Evolutionary conservation across 768 basidiomycete species (phyloP), one percentile per base, ranked within the genome.

Genomic region (Stropharia rugosoannulata): DNA sequence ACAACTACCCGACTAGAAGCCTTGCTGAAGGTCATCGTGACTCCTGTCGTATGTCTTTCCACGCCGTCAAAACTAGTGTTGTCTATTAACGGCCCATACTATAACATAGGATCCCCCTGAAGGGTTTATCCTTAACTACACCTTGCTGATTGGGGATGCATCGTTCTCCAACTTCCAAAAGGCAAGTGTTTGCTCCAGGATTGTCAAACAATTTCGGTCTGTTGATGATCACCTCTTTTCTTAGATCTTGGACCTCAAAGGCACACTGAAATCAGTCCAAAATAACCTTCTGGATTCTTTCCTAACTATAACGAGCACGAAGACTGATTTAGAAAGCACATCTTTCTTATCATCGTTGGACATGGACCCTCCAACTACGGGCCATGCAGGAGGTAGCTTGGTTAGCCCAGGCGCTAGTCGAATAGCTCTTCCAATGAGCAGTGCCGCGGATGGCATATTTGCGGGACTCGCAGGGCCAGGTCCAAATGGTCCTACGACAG

Each of bases 121-220:
- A 68, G 93, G 90, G 2, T 98, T 99, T 66, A 92, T 98, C 58
- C 79, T 95, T 53, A 98, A 98, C 66, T 99, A 98, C 66, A 95
- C 93, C 7, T 80, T 98, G 22, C 80, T 98, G 54, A 91, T 99
- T 59, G 93, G 93, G 19, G 96, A 98, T 71, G 87, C 90, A 5
- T 95, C 95, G 2, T 95, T 95, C 71, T 89, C 89, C 29, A 98
- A 98, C 72, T 99, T 99, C 77, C 97, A 98, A 76, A 99, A 99
- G 85, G 94, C 89, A 35, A 38, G 46, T 22, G 16, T 1, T 2
- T 29, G 8, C 43, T 22, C 1, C 9, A 18, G 18, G 22, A 37
- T n/a, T 3, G 42, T 8, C 16, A 13, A 40, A 18, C 3, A 5
- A 32, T 32, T 46, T 16, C 29, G 12, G 25, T 35, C 49, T 27